Evolutionary conservation across 257 asterid genomes (phyloP), one percentile per base, ranked within the genome.

Genomic region (Mitragyna speciosa): DNA sequence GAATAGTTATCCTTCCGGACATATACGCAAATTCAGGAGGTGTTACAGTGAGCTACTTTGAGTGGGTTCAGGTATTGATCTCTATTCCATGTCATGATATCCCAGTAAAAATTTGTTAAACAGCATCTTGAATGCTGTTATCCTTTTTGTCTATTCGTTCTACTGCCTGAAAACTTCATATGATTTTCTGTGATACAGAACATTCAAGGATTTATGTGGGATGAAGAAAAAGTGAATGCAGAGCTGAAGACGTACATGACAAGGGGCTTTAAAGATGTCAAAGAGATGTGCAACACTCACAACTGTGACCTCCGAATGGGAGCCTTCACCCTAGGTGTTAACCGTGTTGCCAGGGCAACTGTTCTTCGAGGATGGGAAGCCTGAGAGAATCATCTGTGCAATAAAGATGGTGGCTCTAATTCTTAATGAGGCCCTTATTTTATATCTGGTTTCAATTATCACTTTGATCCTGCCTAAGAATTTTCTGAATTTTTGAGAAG

Each of bases 171-270:
- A 11, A 22, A 30, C 2, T 4, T 8, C 6, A 11, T 43, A 31
- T 5, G 51, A 36, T 31, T 19, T 70, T 33, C 20, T 64, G 79
- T 11, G 8, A 43, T 71, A 78, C 86, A 92, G 96, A 95, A 93
- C 91, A 95, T 95, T 31, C 99, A 95, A 77, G 99, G 99, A 28
- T 95, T 95, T 86, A 93, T 93, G 97, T 95, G 98, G 98, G 97
- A 93, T 14, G 99, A 93, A 86, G 90, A 88, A 45, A 95, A 92
- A 43, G 99, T 95, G 87, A 95, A 95, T 48, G 78, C 82, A 0
- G 98, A 95, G 88, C 89, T 95, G 33, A 91, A 91, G 85, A 91
- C 84, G 3, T 95, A 95, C 86, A 95, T 95, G 98, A 92, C 86
- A 4, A 87, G 77, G 48, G 97, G 96, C 6, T 92, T 92, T 30